These are phyloP conservation scores for Closterium sp. DNA, from an alignment of 139 green algal species.

Conservation along the genomic window DNA sequence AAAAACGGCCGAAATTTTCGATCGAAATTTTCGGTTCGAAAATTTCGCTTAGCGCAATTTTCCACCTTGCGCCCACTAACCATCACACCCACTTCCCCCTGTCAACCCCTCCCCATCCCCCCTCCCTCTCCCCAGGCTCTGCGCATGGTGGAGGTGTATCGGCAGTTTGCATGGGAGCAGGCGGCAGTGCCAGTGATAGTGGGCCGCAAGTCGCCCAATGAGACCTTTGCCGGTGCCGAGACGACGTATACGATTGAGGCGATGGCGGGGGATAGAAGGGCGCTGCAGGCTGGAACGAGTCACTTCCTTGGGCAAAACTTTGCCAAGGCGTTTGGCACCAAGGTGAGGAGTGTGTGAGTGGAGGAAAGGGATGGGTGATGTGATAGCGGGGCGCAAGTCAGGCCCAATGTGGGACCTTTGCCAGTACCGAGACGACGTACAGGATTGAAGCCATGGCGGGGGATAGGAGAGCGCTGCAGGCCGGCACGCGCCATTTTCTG, in stretches of 20 bases:
- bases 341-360: slow-evolving; percentile 24
- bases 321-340: slow-evolving; percentile 68
- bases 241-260: slow-evolving; percentile 97
- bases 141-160: slow-evolving; percentile 68
- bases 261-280: slow-evolving; percentile 90
- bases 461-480: slow-evolving; percentile 83
- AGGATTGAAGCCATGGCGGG: slow-evolving; percentile 94
- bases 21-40: too few relatives aligned
- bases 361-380: background rate
- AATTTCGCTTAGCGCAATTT: too few relatives aligned
- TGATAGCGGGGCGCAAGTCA: background rate
- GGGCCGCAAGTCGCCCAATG: slow-evolving; percentile 85
- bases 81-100: background rate
- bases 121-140: slow-evolving; percentile 8
- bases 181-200: slow-evolving; percentile 91
- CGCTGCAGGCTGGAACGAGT: slow-evolving; percentile 73
- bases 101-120: background rate
- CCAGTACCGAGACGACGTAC: slow-evolving; percentile 59
- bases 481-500: slow-evolving; percentile 94
- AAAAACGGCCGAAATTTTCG: too few relatives aligned
- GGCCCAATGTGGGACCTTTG: too few relatives aligned
- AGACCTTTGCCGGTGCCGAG: slow-evolving; percentile 91
- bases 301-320: slow-evolving; percentile 97
- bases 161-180: slow-evolving; percentile 68
- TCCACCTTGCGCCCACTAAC: background rate